These are phyloP conservation scores for Fraxinus albicans DNA, from an alignment of 305 asterid species.

Conservation along the genomic window DNA sequence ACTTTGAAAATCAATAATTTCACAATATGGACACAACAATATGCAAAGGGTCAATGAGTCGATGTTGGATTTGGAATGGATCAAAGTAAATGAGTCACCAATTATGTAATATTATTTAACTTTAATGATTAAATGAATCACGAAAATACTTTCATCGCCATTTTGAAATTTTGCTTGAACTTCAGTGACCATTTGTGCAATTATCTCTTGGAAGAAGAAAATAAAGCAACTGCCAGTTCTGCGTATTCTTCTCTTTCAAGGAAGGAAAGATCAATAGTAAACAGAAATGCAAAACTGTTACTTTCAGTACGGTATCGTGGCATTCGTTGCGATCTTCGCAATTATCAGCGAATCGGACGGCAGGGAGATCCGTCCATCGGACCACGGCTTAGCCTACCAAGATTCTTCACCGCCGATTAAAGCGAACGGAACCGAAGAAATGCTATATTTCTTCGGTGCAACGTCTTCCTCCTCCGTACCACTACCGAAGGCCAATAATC, in stretches of 20 bases:
- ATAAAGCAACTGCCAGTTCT: not conserved
- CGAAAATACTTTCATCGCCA: not conserved
- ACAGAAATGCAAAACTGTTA: not conserved
- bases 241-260: not conserved
- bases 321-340: not conserved
- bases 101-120: not conserved
- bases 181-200: not conserved
- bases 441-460: conserved; percentile 31
- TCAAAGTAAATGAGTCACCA: not conserved
- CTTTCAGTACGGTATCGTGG: not conserved
- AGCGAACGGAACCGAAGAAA: conserved; percentile 15
- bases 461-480: not conserved
- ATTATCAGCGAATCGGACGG: conserved; percentile 15
- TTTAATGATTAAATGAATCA: not conserved
- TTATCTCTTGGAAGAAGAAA: not conserved
- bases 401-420: conserved; percentile 13
- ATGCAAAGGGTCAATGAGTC: not conserved
- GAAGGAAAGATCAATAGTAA: not conserved
- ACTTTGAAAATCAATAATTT: not conserved
- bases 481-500: conserved; percentile 29
- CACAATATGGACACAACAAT: not conserved
- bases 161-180: not conserved
- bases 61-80: not conserved
- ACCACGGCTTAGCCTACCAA: conserved; percentile 36
- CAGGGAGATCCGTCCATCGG: conserved; percentile 44